phyloP scores from a whole-genome alignment of 78 protist species.

The Trichosphaerium sp. region DNA sequence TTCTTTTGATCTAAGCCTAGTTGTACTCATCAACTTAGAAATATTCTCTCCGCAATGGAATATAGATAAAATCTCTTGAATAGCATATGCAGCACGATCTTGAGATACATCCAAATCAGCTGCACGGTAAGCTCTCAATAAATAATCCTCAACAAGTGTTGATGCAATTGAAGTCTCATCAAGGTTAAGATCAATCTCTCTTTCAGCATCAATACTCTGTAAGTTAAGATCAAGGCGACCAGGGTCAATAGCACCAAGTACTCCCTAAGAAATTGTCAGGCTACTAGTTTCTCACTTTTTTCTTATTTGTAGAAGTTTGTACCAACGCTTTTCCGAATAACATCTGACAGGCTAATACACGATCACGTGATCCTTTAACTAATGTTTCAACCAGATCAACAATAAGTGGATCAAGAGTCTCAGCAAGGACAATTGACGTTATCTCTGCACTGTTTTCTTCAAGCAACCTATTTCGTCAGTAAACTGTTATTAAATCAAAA shows the following conservation, averaged over 20 bases:
- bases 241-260: constrained; percentile 45
- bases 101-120: constrained; percentile 25
- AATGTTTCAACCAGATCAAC: constrained; percentile 1
- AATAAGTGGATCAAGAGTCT: not conserved
- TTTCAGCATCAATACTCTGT: constrained; percentile 10
- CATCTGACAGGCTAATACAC: not conserved
- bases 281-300: too few species aligned
- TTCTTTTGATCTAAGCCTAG: too few species aligned
- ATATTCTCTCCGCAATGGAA: too few species aligned
- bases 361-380: constrained; percentile 28
- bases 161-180: constrained; percentile 11
- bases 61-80: constrained; percentile 33
- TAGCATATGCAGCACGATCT: constrained; percentile 52
- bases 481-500: not conserved
- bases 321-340: too few species aligned
- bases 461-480: not conserved
- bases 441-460: too few species aligned
- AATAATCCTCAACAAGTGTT: constrained; percentile 16
- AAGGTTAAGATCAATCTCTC: too few species aligned
- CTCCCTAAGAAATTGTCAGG: too few species aligned
- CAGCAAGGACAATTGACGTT: too few species aligned
- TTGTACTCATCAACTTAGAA: too few species aligned
- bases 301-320: too few species aligned
- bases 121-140: constrained; percentile 12
- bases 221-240: constrained; percentile 6